Evolutionary conservation across 108 stramenopile species (phyloP), one percentile per base, ranked within the genome.

Genomic region (Mayamaea pseudoterrestris): DNA sequence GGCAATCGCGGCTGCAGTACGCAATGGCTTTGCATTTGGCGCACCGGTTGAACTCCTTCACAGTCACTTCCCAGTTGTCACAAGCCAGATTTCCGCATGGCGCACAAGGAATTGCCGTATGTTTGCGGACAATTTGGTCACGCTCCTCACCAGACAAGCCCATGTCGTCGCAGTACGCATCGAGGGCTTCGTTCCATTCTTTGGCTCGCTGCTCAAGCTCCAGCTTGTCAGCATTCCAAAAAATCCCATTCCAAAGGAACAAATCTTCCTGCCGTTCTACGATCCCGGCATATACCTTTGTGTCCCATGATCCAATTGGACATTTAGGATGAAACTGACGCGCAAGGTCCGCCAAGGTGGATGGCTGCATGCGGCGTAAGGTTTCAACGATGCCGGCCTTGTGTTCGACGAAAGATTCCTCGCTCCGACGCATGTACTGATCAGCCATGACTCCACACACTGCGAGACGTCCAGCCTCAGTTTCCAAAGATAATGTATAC

Each of bases 31-130:
- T 8, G 37, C 37, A 39, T 14, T 3, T 20, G 18, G 37, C 16
- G 37, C 37, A 39, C 8, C 37, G 37, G 5, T 39, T 39, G 32
- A 34, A 34, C 32, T 34, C 32, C 32, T 34, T 34, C 32, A 34
- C 32, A 12, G 32, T 11, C 8, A 12, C 32, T 12, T 34, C 32
- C 8, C 8, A 8, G 11, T 8, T 12, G 12, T 34, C 32, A 12
- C 32, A 34, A 8, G 32, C 8, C 12, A 12, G 32, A 12, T 34
- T 34, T 8, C 11, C 32, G 12, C 32, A 34, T 11, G 32, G 32
- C 11, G 32, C 32, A 8, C 8, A 34, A 12, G 32, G 32, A 12
- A 8, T 34, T 8, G 32, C 32, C 8, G 32, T 34, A 12, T 34
- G 32, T 12, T 34, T 34, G 11, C 12, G 8, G 11, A 34, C 32